phyloP scores from a whole-genome alignment of 2,329 filamentous ascomycete genomes.

The Venturia effusa region DNA sequence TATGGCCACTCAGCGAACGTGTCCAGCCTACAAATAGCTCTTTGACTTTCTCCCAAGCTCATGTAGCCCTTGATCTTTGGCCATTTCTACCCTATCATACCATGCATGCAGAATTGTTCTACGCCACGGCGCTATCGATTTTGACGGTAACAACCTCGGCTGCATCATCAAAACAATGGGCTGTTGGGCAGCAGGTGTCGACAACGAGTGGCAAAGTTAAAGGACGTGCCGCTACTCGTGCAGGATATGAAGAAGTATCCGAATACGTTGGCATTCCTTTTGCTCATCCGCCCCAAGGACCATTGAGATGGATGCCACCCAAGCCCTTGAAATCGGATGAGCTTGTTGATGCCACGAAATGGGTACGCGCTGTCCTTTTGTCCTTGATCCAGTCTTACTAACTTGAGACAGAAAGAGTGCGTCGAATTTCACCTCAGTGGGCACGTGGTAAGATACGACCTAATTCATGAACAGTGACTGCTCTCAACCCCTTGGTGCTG shows the following conservation, averaged over 20 bases:
- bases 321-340: constrained; percentile 8
- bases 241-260: constrained; percentile 3
- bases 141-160: neutral
- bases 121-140: neutral
- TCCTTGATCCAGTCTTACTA: neutral
- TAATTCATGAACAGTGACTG: neutral
- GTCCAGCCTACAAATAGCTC: accelerated
- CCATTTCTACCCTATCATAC: neutral
- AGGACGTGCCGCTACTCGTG: constrained; percentile 1
- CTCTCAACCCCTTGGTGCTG: neutral
- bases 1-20: neutral
- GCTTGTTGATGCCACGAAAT: constrained; percentile 7
- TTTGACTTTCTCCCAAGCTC: neutral
- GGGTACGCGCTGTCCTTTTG: constrained; percentile 6
- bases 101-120: neutral
- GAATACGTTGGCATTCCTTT: constrained; percentile 11
- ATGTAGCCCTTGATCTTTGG: too few species aligned
- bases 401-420: neutral
- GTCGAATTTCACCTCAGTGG: neutral
- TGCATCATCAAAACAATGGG: neutral
- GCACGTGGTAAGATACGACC: neutral
- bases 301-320: constrained; percentile 7
- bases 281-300: neutral
- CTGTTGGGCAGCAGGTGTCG: constrained; percentile 4
- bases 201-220: constrained; percentile 10